Evolutionary conservation across 2,329 filamentous ascomycete genomes (phyloP).

Genomic region (Colletotrichum sp.): DNA sequence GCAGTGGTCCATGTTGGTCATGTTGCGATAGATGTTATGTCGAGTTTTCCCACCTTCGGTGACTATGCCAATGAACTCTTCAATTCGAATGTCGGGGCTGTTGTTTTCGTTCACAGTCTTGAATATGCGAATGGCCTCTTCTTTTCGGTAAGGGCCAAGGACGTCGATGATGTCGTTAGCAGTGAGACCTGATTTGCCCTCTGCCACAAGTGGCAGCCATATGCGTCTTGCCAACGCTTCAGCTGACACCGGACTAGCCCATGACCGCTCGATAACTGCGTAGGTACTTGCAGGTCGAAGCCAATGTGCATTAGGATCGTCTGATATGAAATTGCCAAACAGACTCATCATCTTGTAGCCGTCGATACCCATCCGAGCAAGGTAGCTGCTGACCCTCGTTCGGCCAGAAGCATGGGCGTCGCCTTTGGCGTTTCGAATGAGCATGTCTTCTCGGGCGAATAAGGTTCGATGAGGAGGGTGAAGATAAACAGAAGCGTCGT

Average conservation of each 20-base stretch:
- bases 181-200: slow-evolving; percentile 24
- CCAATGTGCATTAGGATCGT: slow-evolving; percentile 28
- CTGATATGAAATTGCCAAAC: slow-evolving; percentile 30
- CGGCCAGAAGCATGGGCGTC: slow-evolving; percentile 26
- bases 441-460: slow-evolving; percentile 27
- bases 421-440: slow-evolving; percentile 30
- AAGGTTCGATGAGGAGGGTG: slow-evolving; percentile 24
- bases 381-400: slow-evolving; percentile 27
- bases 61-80: slow-evolving; percentile 31
- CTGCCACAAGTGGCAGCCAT: slow-evolving; percentile 31
- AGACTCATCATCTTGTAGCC: slow-evolving; percentile 28
- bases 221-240: slow-evolving; percentile 30
- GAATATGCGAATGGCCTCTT: slow-evolving; percentile 27
- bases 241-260: slow-evolving; percentile 28
- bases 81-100: slow-evolving; percentile 30
- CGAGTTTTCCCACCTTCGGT: slow-evolving; percentile 29
- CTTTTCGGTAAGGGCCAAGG: slow-evolving; percentile 27
- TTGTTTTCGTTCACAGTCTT: slow-evolving; percentile 24
- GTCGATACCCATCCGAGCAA: slow-evolving; percentile 28
- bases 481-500: slow-evolving; percentile 29
- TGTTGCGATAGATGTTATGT: slow-evolving; percentile 30
- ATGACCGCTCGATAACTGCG: slow-evolving; percentile 28
- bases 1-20: slow-evolving; percentile 32
- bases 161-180: slow-evolving; percentile 30
- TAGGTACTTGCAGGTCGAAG: slow-evolving; percentile 29